Evolutionary conservation across 305 asterid genomes (phyloP).

Genomic region (Fraxinus velutina): DNA sequence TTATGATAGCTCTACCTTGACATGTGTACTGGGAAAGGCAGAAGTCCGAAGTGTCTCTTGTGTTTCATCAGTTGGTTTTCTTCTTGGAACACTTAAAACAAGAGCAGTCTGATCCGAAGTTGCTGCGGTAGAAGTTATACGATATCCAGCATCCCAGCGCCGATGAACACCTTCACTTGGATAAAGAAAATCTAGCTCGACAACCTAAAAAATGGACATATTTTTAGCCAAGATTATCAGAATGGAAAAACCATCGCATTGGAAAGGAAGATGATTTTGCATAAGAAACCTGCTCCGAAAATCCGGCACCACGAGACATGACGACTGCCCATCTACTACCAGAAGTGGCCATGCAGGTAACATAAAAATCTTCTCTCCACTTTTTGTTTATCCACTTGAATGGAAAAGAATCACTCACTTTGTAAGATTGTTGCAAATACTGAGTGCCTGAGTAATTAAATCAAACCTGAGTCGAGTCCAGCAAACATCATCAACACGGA

Average conservation of each 20-base stretch:
- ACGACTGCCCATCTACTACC: conserved; percentile 75
- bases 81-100: conserved; percentile 69
- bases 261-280: background rate
- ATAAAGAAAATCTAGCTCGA: conserved; percentile 81
- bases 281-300: conserved; percentile 64
- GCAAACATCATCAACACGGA: background rate
- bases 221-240: background rate
- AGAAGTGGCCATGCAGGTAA: conserved; percentile 88
- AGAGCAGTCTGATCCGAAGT: conserved; percentile 75
- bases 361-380: conserved; percentile 82
- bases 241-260: background rate
- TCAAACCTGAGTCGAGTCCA: conserved; percentile 4
- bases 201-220: conserved; percentile 46
- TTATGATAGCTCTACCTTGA: conserved; percentile 49
- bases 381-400: conserved; percentile 92
- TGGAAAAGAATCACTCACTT: conserved; percentile 81
- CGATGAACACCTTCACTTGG: conserved; percentile 89
- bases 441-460: conserved; percentile 51
- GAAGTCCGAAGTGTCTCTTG: conserved; percentile 92
- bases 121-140: conserved; percentile 83
- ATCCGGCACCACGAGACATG: conserved; percentile 89
- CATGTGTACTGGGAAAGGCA: conserved; percentile 73
- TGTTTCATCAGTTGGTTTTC: conserved; percentile 63
- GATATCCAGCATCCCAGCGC: conserved; percentile 79
- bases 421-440: conserved; percentile 75